Evolutionary conservation across 345 rosid species (phyloP), one percentile per base, ranked within the genome.

Genomic region (sweet orange (Citrus sinensis)): DNA sequence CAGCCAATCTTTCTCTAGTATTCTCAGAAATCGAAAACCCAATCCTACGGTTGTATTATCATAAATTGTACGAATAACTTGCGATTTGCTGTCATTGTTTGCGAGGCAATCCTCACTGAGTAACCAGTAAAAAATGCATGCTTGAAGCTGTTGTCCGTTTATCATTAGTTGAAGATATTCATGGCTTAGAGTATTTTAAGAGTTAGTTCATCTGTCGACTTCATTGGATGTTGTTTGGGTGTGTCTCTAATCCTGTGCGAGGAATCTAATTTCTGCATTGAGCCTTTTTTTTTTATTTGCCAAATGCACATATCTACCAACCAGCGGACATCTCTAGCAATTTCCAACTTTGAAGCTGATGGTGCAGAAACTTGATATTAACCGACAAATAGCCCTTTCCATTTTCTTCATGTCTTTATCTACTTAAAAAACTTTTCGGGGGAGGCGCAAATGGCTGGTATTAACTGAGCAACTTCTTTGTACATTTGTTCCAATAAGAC

Each of bases 1-100:
- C 67, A 62, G 77, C 83, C 62, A 70, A 54, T 63, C 68, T 34
- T 79, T 75, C 51, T 30, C 24, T 65, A 60, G 72, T 80, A 62
- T 67, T 46, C 51, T 70, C 40, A 24, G 49, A 66, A 62, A 75
- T 20, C 34, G 39, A 30, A 59, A 58, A 56, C 25, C 80, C 70
- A 51, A 65, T 55, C 70, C 74, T 70, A 56, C 55, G n/a, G 24
- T 70, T 66, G 65, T 80, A 58, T 67, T 35, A 51, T 73, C 59
- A 20, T 30, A 59, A 34, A 42, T 20, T 7, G 13, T 29, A 22
- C 54, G 1, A 37, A 22, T 32, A 75, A 63, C 39, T 74, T 69
- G 54, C 70, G 17, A 56, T 34, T 72, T 72, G 6, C 58, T 2
- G 37, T 17, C 8, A 0, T 55, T 40, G 67, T 27, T 60, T 9